Evolutionary conservation across 106 monocot genomes (phyloP), one percentile per base, ranked within the genome.

Genomic region (Cymbidium sinense): DNA sequence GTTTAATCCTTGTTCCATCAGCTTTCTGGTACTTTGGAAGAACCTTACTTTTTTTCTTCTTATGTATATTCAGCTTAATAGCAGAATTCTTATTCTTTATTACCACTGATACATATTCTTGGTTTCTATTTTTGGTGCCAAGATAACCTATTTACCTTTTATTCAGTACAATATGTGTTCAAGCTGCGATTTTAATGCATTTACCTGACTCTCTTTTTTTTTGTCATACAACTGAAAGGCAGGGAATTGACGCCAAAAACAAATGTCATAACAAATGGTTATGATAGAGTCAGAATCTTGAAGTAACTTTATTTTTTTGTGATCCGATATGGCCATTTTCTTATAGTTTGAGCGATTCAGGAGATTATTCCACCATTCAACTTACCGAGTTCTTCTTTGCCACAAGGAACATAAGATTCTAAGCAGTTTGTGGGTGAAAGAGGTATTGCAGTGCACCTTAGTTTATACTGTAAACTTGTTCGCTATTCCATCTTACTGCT

Each of bases 341-440:
- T 30, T 80, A 52, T 77, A 96, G 93, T 96, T 93, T 86, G 93
- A 96, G 75, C 85, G 95, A 21, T 96, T 96, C 70, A 88, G 95
- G 77, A 81, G 95, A 64, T 89, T 96, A 76, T 96, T 96, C 78
- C 93, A 96, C 78, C 95, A 96, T 86, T 96, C 95, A 35, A 87
- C 87, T 74, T 96, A 93, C 58, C 76, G 93, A 23, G 95, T 89
- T 75, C 82, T 96, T 75, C 91, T 96, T 70, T 74, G 90, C 43
- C 95, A 95, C 84, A 95, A 93, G 84, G 89, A 91, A 69, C 75
- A 88, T 54, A 91, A 81, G 76, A 87, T 87, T 58, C 82, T 93
- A 43, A 95, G 95, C 77, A 91, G 87, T 75, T 81, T 95, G 29
- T 89, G 84, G 80, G 93, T 95, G 75, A 79, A 90, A 82, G 93